Evolutionary conservation across 176 grass and related monocot genomes (phyloP), one percentile per base, ranked within the genome.

Genomic region (Melocanna baccifera): DNA sequence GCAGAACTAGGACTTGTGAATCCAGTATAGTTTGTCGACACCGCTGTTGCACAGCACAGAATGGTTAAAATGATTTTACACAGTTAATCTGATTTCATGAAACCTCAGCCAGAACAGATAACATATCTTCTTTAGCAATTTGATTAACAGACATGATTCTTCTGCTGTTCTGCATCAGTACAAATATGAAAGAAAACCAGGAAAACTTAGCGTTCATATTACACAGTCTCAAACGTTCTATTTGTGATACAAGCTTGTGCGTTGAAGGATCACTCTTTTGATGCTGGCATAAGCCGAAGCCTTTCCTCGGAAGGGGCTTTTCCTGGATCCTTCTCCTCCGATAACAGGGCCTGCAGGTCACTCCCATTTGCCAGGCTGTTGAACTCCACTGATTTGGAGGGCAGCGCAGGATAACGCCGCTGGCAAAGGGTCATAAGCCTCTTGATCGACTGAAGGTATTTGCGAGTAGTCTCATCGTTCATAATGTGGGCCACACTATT

Each of bases 281-380:
- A 73, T 14, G 93, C 90, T 62, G 91, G 81, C 87, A 96, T 90
- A 39, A 99, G 67, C 4, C 73, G 43, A 43, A 79, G 85, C 77
- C 85, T 90, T 53, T 96, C 91, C 1, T 91, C 86, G 4, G 56
- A 66, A 42, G 22, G 25, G 22, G 29, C 23, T 76, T 80, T 91
- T 4, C 40, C 81, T 0, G 74, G 52, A 36, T 80, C 82, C 58
- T 66, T 83, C 69, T 89, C 87, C 82, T 93, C 90, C 0, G 87
- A 82, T 18, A 98, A 45, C 48, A 98, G 96, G 11, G 93, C 88
- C 32, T 95, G 93, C 37, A 98, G 77, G 72, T 95, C 96, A 77
- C 96, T 96, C 61, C 96, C 96, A 80, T 96, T 96, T 15, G 93
- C 91, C 86, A 96, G 72, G 87, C 93, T 96, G 87, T 96, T 96